Base-by-base conservation (phyloP, 352 stramenopile genomes). In the Pythium aquatile region DNA sequence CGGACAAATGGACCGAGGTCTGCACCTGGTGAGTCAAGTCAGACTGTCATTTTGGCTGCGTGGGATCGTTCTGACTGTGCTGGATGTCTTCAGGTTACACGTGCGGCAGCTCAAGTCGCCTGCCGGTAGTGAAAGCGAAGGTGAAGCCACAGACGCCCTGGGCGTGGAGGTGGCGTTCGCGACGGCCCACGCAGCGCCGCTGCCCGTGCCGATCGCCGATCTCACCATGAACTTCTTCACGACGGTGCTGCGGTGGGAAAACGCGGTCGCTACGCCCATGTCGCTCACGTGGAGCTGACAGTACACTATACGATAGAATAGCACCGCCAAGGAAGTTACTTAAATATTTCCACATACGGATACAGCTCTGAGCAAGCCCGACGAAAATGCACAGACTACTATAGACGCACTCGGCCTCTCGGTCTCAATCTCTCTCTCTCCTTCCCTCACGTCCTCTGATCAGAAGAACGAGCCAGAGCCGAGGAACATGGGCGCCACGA, bases 401-500 rank as follows among this genome's bases (percentile, higher is more conserved):
- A 14, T 47, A 5, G 37, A 44, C 37, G 16, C 16, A 13, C 37
- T 44, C 37, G 37, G 37, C 9, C 13, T 3, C 40, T n/a, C 40
- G 40, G 40, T 30, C 20, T 47, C 40, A 26, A 2, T 51, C n/a
- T 11, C 24, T 16, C 20, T 51, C 42, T 49, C 17, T 26, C 44
- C 16, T 8, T 51, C 5, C 5, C n/a, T 5, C 8, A 17, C 37
- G 35, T 40, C 14, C 35, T 42, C 37, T 42, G 40, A 14, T 51
- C 20, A 51, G 8, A 24, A 37, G 40, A 64, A 61, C 39, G 30
- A 49, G 24, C 49, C 40, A 5, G 40, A 44, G 24, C 51, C 39
- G 20, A 73, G 46, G 16, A 73, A 73, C 16, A 73, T 47, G 16
- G 66, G 66, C 32, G 56, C 46, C 39, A 73, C 66, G 26, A 73